Percentiles rank a stretch among this genome's conserved stretches.
These are phyloP conservation scores for Colletotrichum sublineola DNA, from an alignment of 2,329 filamentous ascomycete species.

Conservation along the genomic window DNA sequence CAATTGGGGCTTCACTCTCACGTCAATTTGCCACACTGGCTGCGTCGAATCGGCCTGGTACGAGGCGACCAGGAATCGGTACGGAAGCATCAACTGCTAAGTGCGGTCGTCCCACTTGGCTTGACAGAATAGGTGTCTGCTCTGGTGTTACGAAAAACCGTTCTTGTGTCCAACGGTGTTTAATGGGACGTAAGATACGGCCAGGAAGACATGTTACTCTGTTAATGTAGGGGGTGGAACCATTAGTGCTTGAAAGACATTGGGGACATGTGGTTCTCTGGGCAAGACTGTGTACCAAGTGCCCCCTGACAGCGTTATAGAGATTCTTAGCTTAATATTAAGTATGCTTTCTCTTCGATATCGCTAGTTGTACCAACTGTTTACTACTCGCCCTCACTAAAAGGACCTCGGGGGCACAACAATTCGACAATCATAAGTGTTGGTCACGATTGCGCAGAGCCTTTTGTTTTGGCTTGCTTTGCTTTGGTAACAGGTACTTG, in stretches of 20 bases:
- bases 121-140: neutral
- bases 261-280: neutral
- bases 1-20: conserved; percentile 3
- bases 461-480: neutral
- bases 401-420: neutral
- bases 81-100: neutral
- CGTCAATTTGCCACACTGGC: neutral
- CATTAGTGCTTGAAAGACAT: neutral
- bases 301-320: neutral
- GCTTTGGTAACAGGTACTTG: neutral
- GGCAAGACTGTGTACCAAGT: neutral
- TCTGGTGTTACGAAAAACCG: neutral
- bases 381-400: neutral
- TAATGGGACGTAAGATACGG: neutral
- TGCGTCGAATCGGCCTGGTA: neutral
- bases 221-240: neutral
- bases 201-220: neutral
- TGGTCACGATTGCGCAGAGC: neutral
- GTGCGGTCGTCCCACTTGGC: neutral
- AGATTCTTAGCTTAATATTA: no score
- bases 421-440: neutral
- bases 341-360: neutral
- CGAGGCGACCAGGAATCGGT: conserved; percentile 1
- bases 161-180: neutral
- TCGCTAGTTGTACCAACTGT: neutral